phyloP scores from a whole-genome alignment of 2,329 filamentous ascomycete species.

The Hypoxylon sp. region DNA sequence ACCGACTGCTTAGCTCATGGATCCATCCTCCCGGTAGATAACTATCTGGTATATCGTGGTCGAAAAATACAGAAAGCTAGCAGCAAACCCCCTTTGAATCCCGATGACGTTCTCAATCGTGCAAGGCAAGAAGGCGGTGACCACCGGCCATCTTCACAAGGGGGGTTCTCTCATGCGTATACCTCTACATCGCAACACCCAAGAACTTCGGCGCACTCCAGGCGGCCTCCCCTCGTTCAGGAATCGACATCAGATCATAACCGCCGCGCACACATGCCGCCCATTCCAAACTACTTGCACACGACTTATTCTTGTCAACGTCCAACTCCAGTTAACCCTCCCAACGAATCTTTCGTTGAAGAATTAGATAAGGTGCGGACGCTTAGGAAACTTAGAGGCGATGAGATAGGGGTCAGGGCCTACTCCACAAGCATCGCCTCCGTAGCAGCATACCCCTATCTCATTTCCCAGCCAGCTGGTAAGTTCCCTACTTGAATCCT shows the following conservation, averaged over 20 bases:
- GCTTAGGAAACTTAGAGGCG: conserved; percentile 77
- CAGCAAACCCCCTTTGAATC: conserved; percentile 39
- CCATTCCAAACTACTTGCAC: conserved; percentile 76
- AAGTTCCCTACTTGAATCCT: conserved; percentile 56
- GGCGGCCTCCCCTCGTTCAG: conserved; percentile 65
- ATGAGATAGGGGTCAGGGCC: conserved; percentile 85
- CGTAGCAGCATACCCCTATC: conserved; percentile 82
- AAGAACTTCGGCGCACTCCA: conserved; percentile 54
- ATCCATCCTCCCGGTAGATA: conserved; percentile 62
- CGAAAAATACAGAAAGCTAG: conserved; percentile 49
- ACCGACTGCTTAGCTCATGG: conserved; percentile 65
- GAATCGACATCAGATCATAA: conserved; percentile 87
- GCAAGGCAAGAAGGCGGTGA: conserved; percentile 47
- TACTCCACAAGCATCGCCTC: conserved; percentile 91
- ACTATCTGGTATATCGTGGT: conserved; percentile 71
- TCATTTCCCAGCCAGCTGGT: conserved; percentile 61
- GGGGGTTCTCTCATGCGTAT: conserved; percentile 10
- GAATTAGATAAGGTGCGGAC: conserved; percentile 82
- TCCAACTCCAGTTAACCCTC: conserved; percentile 76
- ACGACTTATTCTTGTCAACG: conserved; percentile 85
- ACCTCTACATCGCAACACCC: conserved; percentile 40
- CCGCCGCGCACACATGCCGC: conserved; percentile 68
- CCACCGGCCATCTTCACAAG: conserved; percentile 37
- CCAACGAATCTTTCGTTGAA: conserved; percentile 82
- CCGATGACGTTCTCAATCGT: conserved; percentile 54